Conservation (phyloP, 768 basidiomycete species). For the Auriscalpium orientale region DNA sequence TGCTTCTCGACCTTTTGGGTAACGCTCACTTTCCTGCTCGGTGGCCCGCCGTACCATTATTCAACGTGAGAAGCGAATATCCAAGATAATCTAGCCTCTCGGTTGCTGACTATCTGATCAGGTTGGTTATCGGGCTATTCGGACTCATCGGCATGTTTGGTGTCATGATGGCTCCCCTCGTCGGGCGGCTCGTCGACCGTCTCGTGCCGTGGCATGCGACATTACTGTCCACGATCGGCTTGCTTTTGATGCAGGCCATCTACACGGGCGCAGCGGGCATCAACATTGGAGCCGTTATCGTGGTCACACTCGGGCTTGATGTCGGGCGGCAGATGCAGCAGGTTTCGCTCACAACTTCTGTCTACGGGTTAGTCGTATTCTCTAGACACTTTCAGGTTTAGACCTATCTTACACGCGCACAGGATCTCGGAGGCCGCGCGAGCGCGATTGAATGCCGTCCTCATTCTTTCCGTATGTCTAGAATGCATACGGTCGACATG, state of each 20-base stretch:
- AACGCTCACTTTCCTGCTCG: constrained; percentile 75
- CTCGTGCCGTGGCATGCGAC: constrained; percentile 33
- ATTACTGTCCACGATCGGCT: constrained; percentile 22
- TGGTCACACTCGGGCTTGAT: constrained; percentile 29
- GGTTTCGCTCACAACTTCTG: constrained; percentile 19
- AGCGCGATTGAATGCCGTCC: constrained; percentile 8
- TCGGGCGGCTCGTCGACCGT: constrained; percentile 15
- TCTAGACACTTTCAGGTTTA: not conserved
- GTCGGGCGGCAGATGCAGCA: constrained; percentile 29
- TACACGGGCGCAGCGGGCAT: constrained; percentile 26
- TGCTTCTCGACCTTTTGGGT: constrained; percentile 43
- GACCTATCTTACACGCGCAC: not conserved
- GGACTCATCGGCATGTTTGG: constrained; percentile 34
- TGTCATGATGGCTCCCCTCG: constrained; percentile 14
- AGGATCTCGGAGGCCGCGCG: constrained; percentile 2
- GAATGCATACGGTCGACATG: not conserved
- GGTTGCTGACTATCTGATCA: not conserved
- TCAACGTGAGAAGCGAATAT: constrained; percentile 43
- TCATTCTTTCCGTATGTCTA: constrained; percentile 7
- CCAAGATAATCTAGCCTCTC: not conserved
- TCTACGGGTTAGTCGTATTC: not conserved
- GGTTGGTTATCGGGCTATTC: constrained; percentile 34
- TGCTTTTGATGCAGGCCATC: constrained; percentile 19
- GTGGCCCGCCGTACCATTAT: constrained; percentile 67
- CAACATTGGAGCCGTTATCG: constrained; percentile 26